Base-by-base conservation (phyloP, 176 grass and related monocot species). In the Coix lacrymajobi region DNA sequence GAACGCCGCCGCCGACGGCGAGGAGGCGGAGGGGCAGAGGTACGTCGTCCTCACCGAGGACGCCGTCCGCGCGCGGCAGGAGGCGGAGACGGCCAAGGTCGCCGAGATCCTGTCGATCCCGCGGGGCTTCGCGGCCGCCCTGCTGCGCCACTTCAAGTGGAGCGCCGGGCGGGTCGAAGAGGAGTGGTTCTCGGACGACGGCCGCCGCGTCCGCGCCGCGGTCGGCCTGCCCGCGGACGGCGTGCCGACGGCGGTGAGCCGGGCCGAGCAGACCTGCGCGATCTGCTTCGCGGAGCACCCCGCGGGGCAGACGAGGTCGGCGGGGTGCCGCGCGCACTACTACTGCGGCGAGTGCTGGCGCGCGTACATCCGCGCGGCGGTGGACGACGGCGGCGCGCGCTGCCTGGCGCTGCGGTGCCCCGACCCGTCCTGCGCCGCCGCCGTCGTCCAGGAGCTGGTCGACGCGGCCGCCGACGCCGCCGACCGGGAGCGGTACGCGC, bases 391-490 rank as follows among this genome's bases (percentile, higher is more conserved):
- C 6, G 78, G 80, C 65, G 24, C 44, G 7, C 6, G 80, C 51
- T 88, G 80, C 81, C 69, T 88, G 3, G 28, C 62, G 34, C 44
- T 88, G 13, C 66, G 25, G 15, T 88, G 86, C 67, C 86, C 81
- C 1, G 86, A 88, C 15, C 62, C 72, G 12, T 70, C 79, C 0
- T 87, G 85, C 32, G 0, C 1, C 3, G 78, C 79, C 2, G 46
- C 71, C 32, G 85, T 82, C 11, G 58, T 16, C 0, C 38, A n/a
- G 8, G 85, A 81, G 61, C 49, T 87, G 62, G 66, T 87, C 43
- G 30, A 69, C 66, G 16, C 14, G 3, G 13, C 31, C 6, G 71
- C 78, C 13, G 39, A 1, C 1, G 20, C 7, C 11, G 26, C 30
- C 25, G 85, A 82, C 20, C 13, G 28, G 20, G 70, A 29, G 11